phyloP scores from a whole-genome alignment of 352 stramenopile genomes.

The Pythium brassicae region DNA sequence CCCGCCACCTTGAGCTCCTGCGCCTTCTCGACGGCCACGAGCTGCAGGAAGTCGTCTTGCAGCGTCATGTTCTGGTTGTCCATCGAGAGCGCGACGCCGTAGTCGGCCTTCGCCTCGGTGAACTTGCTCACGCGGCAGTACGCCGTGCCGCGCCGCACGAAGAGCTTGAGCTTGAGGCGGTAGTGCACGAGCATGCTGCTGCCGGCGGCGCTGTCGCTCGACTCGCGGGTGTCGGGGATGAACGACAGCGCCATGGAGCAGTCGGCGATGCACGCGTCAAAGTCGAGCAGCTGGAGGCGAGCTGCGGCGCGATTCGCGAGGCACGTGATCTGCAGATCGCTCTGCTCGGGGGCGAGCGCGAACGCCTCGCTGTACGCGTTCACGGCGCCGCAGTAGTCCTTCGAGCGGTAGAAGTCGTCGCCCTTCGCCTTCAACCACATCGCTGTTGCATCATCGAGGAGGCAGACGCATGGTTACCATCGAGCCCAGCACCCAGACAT shows the following conservation, averaged over 20 bases:
- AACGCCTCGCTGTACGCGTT: constrained; percentile 74
- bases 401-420: constrained; percentile 77
- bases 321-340: constrained; percentile 42
- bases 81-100: constrained; percentile 72
- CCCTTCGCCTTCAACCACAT: constrained; percentile 85
- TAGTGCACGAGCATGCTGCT: constrained; percentile 37
- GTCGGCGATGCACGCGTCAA: constrained; percentile 61
- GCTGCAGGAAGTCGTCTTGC: constrained; percentile 61
- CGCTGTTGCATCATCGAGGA: constrained; percentile 19
- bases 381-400: constrained; percentile 58
- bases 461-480: neutral
- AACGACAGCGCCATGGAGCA: constrained; percentile 62
- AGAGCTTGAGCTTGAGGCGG: constrained; percentile 70
- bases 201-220: constrained; percentile 9
- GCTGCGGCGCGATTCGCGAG: constrained; percentile 71
- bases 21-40: constrained; percentile 53
- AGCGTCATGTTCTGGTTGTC: constrained; percentile 65
- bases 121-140: constrained; percentile 58
- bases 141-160: constrained; percentile 64
- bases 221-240: constrained; percentile 53
- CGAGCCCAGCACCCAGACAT: neutral
- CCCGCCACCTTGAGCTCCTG: constrained; percentile 44
- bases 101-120: constrained; percentile 70
- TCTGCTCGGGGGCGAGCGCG: constrained; percentile 26
- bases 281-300: constrained; percentile 49